Percentiles rank a stretch among this genome's conserved stretches.
Evolutionary conservation across 768 basidiomycete species (phyloP).

Genomic region (Tylopilus balloui): DNA sequence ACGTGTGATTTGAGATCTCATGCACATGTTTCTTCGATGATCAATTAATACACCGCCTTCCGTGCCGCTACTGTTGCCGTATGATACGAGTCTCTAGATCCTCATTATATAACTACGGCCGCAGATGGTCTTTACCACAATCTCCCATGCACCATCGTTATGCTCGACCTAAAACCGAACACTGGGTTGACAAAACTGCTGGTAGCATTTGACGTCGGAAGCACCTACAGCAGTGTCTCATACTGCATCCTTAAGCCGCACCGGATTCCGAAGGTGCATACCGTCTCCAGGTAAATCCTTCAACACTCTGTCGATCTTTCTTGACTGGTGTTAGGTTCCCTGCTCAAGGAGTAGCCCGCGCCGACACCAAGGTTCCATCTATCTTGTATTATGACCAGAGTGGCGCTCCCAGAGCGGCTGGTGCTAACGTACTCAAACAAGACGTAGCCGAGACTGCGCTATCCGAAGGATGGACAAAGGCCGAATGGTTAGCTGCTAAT

Average conservation of each 20-base stretch:
- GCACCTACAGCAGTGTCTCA: neutral
- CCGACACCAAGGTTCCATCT: slow-evolving; percentile 43
- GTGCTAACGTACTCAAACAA: slow-evolving; percentile 36
- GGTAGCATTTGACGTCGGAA: neutral
- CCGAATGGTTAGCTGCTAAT: slow-evolving; percentile 16
- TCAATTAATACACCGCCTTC: too few relatives aligned
- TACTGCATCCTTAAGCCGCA: neutral
- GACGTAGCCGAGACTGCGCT: slow-evolving; percentile 31
- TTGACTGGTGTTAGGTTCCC: slow-evolving; percentile 33
- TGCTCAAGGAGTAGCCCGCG: slow-evolving; percentile 32
- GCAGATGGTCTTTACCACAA: too few relatives aligned
- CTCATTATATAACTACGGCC: too few relatives aligned
- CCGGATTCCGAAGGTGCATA: slow-evolving; percentile 6
- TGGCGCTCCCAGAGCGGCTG: slow-evolving; percentile 36
- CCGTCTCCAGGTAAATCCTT: slow-evolving; percentile 5
- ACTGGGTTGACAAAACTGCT: too few relatives aligned
- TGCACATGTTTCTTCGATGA: too few relatives aligned
- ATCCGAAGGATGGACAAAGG: slow-evolving; percentile 22
- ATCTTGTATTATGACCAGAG: slow-evolving; percentile 40
- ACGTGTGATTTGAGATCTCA: too few relatives aligned
- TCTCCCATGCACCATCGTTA: neutral
- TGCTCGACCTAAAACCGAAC: neutral
- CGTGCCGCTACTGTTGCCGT: too few relatives aligned
- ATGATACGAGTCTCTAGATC: too few relatives aligned
- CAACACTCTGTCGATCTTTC: neutral